Conservation (phyloP, 208 protist species). For the Crithidia brevicula region DNA sequence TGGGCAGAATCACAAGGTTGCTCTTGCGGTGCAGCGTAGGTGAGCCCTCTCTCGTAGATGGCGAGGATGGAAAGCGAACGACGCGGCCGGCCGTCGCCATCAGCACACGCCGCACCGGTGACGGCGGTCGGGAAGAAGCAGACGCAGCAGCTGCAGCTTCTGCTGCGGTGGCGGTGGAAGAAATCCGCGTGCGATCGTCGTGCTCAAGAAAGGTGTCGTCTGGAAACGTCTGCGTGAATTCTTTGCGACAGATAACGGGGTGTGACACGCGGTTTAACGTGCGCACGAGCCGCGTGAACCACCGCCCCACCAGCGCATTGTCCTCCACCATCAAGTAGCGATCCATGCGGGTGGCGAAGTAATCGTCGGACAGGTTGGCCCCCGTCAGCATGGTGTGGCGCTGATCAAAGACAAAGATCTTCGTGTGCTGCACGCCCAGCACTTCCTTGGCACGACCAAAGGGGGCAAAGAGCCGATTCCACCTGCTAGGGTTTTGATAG, state of each 20-base stretch:
- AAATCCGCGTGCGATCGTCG: background rate
- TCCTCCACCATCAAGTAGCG: constrained; percentile 87
- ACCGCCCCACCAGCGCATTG: constrained; percentile 65
- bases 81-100: constrained; percentile 1
- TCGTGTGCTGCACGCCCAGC: constrained; percentile 95
- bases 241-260: constrained; percentile 43
- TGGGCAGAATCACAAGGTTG: constrained; percentile 68
- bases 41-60: constrained; percentile 4
- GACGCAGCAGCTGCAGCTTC: background rate
- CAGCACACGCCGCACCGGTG: background rate
- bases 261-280: constrained; percentile 50
- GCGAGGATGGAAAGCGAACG: constrained; percentile 2
- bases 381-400: constrained; percentile 88
- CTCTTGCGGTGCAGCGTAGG: constrained; percentile 56
- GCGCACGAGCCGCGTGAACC: constrained; percentile 54
- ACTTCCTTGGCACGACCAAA: constrained; percentile 73
- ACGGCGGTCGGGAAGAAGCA: background rate
- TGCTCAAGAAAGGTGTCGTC: background rate
- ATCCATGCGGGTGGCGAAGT: constrained; percentile 95
- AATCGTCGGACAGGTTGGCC: constrained; percentile 95
- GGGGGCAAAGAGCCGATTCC: constrained; percentile 60
- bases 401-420: constrained; percentile 93
- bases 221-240: constrained; percentile 21
- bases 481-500: constrained; percentile 69
- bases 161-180: background rate